Conservation (phyloP, 768 basidiomycete genomes). For the Pilatotrama ljubarskyi region DNA sequence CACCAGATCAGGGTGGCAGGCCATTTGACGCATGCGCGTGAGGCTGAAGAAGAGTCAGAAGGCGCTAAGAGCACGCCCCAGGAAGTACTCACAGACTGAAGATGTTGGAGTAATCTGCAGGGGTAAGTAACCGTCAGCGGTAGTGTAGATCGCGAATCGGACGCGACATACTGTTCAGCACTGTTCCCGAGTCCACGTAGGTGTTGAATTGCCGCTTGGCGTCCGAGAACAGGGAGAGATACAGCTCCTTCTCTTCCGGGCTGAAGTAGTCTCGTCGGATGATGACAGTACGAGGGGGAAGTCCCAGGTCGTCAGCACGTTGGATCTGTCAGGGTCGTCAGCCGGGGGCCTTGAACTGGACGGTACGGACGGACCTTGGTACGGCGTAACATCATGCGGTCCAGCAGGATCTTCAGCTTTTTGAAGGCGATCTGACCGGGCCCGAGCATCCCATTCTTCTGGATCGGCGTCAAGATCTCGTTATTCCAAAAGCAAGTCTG, state of each 20-base stretch:
- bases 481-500: conserved; percentile 97
- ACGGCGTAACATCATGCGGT: conserved; percentile 93
- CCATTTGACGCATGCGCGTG: conserved; percentile 96
- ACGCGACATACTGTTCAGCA: conserved; percentile 78
- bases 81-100: conserved; percentile 63
- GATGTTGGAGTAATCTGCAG: conserved; percentile 82
- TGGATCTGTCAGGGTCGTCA: conserved; percentile 59
- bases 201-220: conserved; percentile 91
- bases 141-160: background rate
- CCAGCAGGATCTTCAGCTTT: conserved; percentile 85
- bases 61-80: background rate
- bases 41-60: conserved; percentile 42
- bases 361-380: conserved; percentile 57
- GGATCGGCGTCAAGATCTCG: conserved; percentile 94
- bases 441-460: conserved; percentile 82
- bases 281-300: conserved; percentile 89
- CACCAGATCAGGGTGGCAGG: conserved; percentile 93
- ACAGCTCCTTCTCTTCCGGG: conserved; percentile 95
- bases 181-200: conserved; percentile 86
- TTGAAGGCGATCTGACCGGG: conserved; percentile 85
- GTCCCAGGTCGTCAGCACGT: conserved; percentile 92
- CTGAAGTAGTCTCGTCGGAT: conserved; percentile 92
- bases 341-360: background rate
- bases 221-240: conserved; percentile 87
- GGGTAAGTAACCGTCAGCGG: background rate